Evolutionary conservation across 192 early-diverging fungal species (phyloP).

Genomic region (Backusella liffmaniae): DNA sequence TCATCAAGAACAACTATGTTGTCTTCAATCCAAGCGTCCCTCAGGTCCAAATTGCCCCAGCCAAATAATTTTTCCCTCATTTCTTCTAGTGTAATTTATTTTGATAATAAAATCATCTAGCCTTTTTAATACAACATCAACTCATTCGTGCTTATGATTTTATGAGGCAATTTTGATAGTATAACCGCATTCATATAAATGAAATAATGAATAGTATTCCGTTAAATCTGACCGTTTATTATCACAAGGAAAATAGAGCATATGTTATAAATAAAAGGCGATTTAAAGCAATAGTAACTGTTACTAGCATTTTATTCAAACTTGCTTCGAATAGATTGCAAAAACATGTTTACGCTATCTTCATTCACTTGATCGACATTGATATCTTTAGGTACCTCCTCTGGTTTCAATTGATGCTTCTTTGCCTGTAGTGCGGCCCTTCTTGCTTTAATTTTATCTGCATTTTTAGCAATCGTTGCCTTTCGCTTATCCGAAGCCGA

Average conservation of each 20-base stretch:
- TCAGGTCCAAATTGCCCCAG: too few relatives aligned
- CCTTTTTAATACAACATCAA: too few relatives aligned
- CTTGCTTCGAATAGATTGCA: slow-evolving; percentile 13
- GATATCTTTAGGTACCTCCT: slow-evolving; percentile 1
- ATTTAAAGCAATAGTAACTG: background rate
- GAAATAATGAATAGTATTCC: too few relatives aligned
- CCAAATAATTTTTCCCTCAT: too few relatives aligned
- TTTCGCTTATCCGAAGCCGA: slow-evolving; percentile 42
- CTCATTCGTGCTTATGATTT: too few relatives aligned
- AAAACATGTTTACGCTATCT: slow-evolving; percentile 9
- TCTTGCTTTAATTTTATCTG: slow-evolving; percentile 25
- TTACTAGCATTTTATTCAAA: background rate
- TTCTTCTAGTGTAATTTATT: background rate
- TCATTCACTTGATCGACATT: slow-evolving; percentile 13
- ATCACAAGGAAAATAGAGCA: too few relatives aligned
- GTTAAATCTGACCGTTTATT: too few relatives aligned
- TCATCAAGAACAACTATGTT: too few relatives aligned
- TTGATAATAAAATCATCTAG: too few relatives aligned
- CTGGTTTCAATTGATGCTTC: background rate
- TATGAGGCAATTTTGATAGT: too few relatives aligned
- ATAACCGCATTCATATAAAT: too few relatives aligned
- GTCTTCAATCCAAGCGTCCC: too few relatives aligned
- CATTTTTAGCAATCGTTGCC: slow-evolving; percentile 18
- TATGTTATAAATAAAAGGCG: background rate
- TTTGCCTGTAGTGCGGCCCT: background rate